Percentiles rank a stretch among this genome's conserved stretches.
Evolutionary conservation across 2,329 filamentous ascomycete species (phyloP).

Genomic region (Clarireedia monteithiana): DNA sequence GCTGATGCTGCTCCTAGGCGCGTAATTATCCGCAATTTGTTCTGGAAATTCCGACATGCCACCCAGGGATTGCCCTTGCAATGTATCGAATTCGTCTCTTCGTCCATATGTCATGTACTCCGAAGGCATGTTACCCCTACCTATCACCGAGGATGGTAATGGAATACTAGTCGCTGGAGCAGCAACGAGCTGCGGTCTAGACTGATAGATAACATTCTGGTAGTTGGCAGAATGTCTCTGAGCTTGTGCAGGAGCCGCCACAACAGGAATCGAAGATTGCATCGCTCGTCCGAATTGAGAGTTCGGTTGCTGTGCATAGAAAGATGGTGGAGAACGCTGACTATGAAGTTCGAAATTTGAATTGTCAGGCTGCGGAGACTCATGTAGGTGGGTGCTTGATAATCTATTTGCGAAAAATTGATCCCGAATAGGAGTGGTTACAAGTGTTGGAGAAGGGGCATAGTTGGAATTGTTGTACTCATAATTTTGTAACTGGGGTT

Average conservation of each 20-base stretch:
- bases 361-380: constrained; percentile 2
- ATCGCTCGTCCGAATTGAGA: neutral
- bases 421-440: constrained; percentile 7
- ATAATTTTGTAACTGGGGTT: constrained; percentile 2
- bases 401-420: constrained; percentile 5
- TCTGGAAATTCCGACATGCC: neutral
- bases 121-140: neutral
- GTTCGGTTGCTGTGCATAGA: constrained; percentile 1
- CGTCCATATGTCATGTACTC: neutral
- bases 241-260: neutral
- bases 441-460: constrained; percentile 5
- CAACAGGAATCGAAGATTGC: neutral
- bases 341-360: constrained; percentile 3
- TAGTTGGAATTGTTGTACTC: constrained; percentile 7
- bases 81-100: neutral
- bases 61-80: neutral
- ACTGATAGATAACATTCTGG: neutral
- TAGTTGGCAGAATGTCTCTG: neutral
- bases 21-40: neutral
- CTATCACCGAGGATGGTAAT: neutral
- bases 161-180: neutral
- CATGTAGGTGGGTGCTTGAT: constrained; percentile 3
- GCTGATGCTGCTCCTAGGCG: neutral
- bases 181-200: neutral
- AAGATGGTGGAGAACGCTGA: constrained; percentile 1